Evolutionary conservation across 352 stramenopile species (phyloP).

Genomic region (Pythium rhizo-oryzae): DNA sequence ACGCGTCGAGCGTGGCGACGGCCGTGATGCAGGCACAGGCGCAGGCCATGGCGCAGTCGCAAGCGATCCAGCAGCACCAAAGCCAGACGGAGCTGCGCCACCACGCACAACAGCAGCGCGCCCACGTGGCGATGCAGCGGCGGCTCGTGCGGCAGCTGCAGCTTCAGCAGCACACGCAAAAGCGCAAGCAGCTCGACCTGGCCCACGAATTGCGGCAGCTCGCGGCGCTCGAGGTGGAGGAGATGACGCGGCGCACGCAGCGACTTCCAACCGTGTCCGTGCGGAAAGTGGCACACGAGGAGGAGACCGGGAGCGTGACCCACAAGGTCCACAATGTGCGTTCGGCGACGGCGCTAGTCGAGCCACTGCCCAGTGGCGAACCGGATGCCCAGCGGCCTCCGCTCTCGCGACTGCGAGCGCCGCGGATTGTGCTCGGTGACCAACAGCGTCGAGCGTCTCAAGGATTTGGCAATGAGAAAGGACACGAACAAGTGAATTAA

Average conservation of each 20-base stretch:
- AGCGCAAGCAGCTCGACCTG: conserved; percentile 39
- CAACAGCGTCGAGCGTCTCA: too few relatives aligned
- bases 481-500: too few relatives aligned
- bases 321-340: too few relatives aligned
- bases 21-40: conserved; percentile 28
- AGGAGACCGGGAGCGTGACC: too few relatives aligned
- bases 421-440: too few relatives aligned
- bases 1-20: conserved; percentile 15
- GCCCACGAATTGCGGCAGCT: conserved; percentile 41
- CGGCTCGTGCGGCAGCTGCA: conserved; percentile 30
- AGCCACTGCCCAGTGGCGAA: too few relatives aligned
- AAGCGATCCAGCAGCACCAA: conserved; percentile 10
- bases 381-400: too few relatives aligned
- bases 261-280: too few relatives aligned
- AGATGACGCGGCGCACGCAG: conserved; percentile 26
- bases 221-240: conserved; percentile 38
- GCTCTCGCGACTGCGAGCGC: too few relatives aligned
- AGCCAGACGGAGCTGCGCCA: conserved; percentile 17
- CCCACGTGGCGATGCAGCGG: conserved; percentile 16
- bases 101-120: conserved; percentile 10
- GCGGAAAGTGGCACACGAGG: too few relatives aligned
- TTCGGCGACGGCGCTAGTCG: too few relatives aligned
- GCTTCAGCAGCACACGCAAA: conserved; percentile 31
- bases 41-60: conserved; percentile 10
- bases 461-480: too few relatives aligned